Evolutionary conservation across 2,329 filamentous ascomycete genomes (phyloP).

Genomic region (Alternaria incomplexa): DNA sequence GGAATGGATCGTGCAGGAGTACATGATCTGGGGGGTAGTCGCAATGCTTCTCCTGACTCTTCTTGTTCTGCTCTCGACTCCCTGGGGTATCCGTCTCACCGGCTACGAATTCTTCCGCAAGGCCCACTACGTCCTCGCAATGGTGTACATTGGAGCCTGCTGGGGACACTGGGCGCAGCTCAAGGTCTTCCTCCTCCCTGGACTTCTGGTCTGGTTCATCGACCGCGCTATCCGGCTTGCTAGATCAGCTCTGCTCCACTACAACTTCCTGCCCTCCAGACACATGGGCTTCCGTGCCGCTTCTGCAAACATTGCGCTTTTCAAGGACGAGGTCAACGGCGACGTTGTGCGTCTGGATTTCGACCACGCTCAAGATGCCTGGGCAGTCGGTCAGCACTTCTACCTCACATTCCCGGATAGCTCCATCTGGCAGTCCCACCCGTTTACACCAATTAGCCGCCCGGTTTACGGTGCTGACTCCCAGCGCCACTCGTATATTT

Average conservation of each 20-base stretch:
- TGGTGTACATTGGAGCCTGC: slow-evolving; percentile 76
- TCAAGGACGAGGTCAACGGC: slow-evolving; percentile 53
- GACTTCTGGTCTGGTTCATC: slow-evolving; percentile 68
- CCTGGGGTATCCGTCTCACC: slow-evolving; percentile 66
- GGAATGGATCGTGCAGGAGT: slow-evolving; percentile 66
- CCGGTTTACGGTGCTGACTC: slow-evolving; percentile 31
- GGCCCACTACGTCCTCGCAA: slow-evolving; percentile 73
- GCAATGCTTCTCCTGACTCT: slow-evolving; percentile 69
- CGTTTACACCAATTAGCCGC: slow-evolving; percentile 58
- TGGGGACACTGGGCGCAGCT: slow-evolving; percentile 76
- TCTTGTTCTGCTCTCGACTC: slow-evolving; percentile 65
- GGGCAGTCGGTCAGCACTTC: slow-evolving; percentile 74
- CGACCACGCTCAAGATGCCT: slow-evolving; percentile 64
- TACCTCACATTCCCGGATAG: slow-evolving; percentile 71
- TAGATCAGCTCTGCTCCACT: slow-evolving; percentile 67
- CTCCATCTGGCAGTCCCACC: slow-evolving; percentile 75
- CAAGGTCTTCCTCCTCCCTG: slow-evolving; percentile 50
- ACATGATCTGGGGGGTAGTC: slow-evolving; percentile 76
- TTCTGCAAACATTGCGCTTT: slow-evolving; percentile 35
- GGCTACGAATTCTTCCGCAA: slow-evolving; percentile 83
- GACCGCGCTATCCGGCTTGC: slow-evolving; percentile 67
- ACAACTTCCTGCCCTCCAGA: slow-evolving; percentile 39
- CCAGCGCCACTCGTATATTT: slow-evolving; percentile 43
- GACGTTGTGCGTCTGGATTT: slow-evolving; percentile 69
- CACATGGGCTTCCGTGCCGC: slow-evolving; percentile 41